phyloP scores from a whole-genome alignment of 1,284 basidiomycete species.

The Moesziomyces sp. region DNA sequence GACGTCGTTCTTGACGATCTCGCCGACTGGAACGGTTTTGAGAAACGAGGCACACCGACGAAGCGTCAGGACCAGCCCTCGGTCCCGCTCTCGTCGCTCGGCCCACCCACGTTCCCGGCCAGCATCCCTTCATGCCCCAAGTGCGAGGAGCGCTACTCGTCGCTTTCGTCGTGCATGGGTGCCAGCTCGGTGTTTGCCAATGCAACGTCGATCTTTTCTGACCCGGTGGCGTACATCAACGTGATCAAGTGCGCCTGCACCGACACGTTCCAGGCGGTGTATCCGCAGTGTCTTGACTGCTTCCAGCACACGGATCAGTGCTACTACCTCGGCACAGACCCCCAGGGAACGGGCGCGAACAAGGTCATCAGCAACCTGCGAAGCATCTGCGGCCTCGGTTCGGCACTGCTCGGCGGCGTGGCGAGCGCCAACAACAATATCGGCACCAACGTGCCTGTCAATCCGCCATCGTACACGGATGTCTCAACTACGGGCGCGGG shows the following conservation, averaged over 20 bases:
- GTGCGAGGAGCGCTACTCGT: constrained; percentile 50
- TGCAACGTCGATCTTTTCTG: constrained; percentile 54
- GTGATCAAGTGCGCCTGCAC: constrained; percentile 77
- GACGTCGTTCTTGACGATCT: neutral
- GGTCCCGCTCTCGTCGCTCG: constrained; percentile 42
- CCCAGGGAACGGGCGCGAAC: constrained; percentile 54
- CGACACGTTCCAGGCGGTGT: constrained; percentile 76
- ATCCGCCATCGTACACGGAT: constrained; percentile 41
- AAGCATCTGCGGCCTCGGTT: constrained; percentile 52
- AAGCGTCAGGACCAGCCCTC: constrained; percentile 45
- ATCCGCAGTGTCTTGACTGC: constrained; percentile 78
- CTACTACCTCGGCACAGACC: constrained; percentile 56
- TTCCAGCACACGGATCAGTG: constrained; percentile 59
- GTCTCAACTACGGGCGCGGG: constrained; percentile 39
- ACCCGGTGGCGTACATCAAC: constrained; percentile 52
- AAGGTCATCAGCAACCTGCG: constrained; percentile 49
- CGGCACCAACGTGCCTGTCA: constrained; percentile 14
- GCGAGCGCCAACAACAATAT: constrained; percentile 40
- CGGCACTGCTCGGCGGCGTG: constrained; percentile 51
- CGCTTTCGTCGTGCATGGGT: constrained; percentile 53
- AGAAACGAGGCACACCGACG: neutral
- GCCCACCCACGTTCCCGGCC: constrained; percentile 51
- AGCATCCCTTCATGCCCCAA: constrained; percentile 52
- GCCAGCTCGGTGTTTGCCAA: constrained; percentile 52
- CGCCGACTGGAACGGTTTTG: neutral